These are phyloP conservation scores for Xylaria sp. DNA, from an alignment of 2,329 filamentous ascomycete genomes.

Conservation along the genomic window DNA sequence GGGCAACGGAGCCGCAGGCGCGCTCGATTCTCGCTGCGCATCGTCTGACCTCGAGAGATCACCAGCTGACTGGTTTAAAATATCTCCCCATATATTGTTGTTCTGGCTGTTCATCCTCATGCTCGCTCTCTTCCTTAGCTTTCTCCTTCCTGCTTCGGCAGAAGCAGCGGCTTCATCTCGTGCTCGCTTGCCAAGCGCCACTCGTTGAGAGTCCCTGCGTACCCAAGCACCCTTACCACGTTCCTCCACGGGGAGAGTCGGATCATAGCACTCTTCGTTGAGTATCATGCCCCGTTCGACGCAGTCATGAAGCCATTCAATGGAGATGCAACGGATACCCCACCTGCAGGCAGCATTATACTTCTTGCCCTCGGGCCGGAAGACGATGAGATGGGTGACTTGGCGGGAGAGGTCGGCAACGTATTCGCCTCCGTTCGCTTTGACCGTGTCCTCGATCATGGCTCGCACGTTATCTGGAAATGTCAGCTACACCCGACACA, in stretches of 20 bases:
- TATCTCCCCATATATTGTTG: slow-evolving; percentile 89
- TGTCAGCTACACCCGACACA: slow-evolving; percentile 27
- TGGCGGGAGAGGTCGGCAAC: slow-evolving; percentile 85
- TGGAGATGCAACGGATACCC: slow-evolving; percentile 80
- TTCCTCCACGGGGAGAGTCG: slow-evolving; percentile 72
- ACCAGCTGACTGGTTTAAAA: slow-evolving; percentile 60
- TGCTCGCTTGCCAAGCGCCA: slow-evolving; percentile 66
- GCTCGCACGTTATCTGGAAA: slow-evolving; percentile 70
- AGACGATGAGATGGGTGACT: slow-evolving; percentile 88
- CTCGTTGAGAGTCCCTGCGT: slow-evolving; percentile 58
- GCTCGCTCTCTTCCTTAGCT: slow-evolving; percentile 88
- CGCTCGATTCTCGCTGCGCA: slow-evolving; percentile 31
- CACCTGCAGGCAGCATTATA: slow-evolving; percentile 88
- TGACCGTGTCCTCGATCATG: slow-evolving; percentile 74
- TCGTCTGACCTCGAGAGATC: slow-evolving; percentile 43
- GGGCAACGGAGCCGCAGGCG: slow-evolving; percentile 22
- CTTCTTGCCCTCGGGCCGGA: slow-evolving; percentile 83
- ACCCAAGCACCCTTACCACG: slow-evolving; percentile 84
- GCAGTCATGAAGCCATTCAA: slow-evolving; percentile 88
- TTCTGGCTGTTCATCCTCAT: slow-evolving; percentile 82
- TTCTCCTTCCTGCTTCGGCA: slow-evolving; percentile 72
- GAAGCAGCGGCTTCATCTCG: slow-evolving; percentile 59
- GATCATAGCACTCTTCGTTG: slow-evolving; percentile 87
- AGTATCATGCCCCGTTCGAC: slow-evolving; percentile 88
- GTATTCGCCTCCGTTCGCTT: slow-evolving; percentile 81